Base-by-base conservation (phyloP, 2,329 filamentous ascomycete species). In the Neofusicoccum ribis region DNA sequence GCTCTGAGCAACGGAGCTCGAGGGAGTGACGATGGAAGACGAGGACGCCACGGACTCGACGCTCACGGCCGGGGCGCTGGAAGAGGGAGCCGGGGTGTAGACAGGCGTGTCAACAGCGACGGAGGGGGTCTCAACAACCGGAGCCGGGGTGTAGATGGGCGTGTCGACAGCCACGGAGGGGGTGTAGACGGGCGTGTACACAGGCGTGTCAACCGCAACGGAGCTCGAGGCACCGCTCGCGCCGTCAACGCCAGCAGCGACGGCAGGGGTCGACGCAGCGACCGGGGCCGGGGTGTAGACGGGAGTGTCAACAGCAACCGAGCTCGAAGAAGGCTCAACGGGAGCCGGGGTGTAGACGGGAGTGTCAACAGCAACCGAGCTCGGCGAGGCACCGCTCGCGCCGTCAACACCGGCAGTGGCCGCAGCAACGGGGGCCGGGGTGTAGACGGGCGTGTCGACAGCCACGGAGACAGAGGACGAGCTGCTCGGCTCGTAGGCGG, bases 21-120 rank as follows among this genome's bases (percentile, higher is more conserved):
- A 23, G 23, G 23, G 23, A 23, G 23, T 23, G 23, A 23, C 23
- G 23, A 23, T 23, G 23, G 59, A 14, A 34, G 31, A 39, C 41
- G 56, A 44, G 17, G 43, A 20, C 27, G 43, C 31, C 11, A 39
- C 31, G 3, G 27, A 17, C 17, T 36, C 50, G 4, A 39, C 31
- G 15, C 5, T 39, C 31, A 39, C 31, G 27, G 50, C 46, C 5
- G 50, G 50, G 11, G 50, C 36, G 27, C 17, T 37, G 7, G 17
- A 37, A 3, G 34, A 17, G 7, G 36, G 39, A 17, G 39, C 56
- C 9, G 56, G 43, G 12, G 56, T 37, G 43, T 47, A 60, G 56
- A 60, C 56, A 9, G 50, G 41, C 12, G 62, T 43, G 50, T n/a
- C 49, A 39, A 47, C 39, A 49, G 49, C 62, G 14, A 44, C 41